Evolutionary conservation across 441 rosid genomes (phyloP).

Genomic region (Kokia cookei): DNA sequence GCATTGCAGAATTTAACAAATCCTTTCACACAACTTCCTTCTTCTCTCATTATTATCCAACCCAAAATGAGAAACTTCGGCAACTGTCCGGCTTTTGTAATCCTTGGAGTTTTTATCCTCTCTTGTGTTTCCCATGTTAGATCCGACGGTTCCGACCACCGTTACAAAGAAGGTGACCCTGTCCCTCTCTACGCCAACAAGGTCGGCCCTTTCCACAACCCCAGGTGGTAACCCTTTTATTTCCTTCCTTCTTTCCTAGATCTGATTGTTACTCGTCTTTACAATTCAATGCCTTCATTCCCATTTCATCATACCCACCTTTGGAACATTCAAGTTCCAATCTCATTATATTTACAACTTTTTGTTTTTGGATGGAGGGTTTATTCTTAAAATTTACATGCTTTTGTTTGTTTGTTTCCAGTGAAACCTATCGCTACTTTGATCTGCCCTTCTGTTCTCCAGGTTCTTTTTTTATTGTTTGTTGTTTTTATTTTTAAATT

Average conservation of each 20-base stretch:
- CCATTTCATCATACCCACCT: background rate
- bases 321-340: background rate
- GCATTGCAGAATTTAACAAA: background rate
- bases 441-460: constrained; percentile 75
- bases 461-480: constrained; percentile 30
- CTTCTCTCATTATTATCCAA: background rate
- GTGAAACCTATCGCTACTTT: constrained; percentile 81
- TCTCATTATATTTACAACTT: background rate
- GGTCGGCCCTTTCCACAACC: constrained; percentile 78
- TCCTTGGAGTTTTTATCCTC: constrained; percentile 19
- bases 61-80: constrained; percentile 5
- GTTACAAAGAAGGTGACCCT: constrained; percentile 43
- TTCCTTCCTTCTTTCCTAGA: background rate
- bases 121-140: constrained; percentile 23
- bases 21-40: background rate
- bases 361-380: background rate
- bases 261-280: background rate
- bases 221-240: constrained; percentile 30
- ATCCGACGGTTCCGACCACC: constrained; percentile 57
- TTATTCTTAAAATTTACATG: background rate
- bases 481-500: background rate
- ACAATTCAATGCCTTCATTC: background rate
- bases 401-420: constrained; percentile 15
- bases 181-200: constrained; percentile 63
- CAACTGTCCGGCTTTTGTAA: background rate